Evolutionary conservation across 2,329 filamentous ascomycete species (phyloP).

Genomic region (Lachnellula cervina): DNA sequence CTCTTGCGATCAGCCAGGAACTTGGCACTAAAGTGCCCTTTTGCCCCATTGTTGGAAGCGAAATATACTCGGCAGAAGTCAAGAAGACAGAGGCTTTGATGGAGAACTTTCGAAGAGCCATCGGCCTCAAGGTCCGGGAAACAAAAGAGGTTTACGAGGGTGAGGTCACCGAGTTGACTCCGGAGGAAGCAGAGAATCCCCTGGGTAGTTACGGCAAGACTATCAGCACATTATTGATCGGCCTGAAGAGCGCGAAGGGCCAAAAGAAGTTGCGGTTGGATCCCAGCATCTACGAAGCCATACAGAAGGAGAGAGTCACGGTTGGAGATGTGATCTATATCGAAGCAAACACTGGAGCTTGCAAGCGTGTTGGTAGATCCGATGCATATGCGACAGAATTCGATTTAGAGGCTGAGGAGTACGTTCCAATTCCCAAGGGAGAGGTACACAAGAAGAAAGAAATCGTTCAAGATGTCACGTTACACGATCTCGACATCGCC

Average conservation of each 20-base stretch:
- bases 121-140: constrained; percentile 93
- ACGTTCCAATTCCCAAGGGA: constrained; percentile 96
- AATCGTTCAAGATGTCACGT: constrained; percentile 95
- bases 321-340: constrained; percentile 99
- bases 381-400: constrained; percentile 98
- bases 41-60: constrained; percentile 95
- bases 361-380: constrained; percentile 92
- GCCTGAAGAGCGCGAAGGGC: constrained; percentile 89
- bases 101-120: constrained; percentile 98
- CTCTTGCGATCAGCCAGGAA: constrained; percentile 92
- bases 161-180: constrained; percentile 94
- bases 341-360: constrained; percentile 96
- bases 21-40: constrained; percentile 97
- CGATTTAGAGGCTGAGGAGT: constrained; percentile 97
- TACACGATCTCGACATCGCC: constrained; percentile 94
- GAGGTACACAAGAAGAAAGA: constrained; percentile 99
- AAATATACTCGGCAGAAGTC: constrained; percentile 95
- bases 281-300: constrained; percentile 97
- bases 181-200: constrained; percentile 96
- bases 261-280: constrained; percentile 97
- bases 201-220: constrained; percentile 96
- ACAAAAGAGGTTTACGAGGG: constrained; percentile 99
- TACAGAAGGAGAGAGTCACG: constrained; percentile 95
- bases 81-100: constrained; percentile 99
- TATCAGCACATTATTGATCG: constrained; percentile 91